Conservation (phyloP, 208 protist species). For the Trypanosoma cruzi region DNA sequence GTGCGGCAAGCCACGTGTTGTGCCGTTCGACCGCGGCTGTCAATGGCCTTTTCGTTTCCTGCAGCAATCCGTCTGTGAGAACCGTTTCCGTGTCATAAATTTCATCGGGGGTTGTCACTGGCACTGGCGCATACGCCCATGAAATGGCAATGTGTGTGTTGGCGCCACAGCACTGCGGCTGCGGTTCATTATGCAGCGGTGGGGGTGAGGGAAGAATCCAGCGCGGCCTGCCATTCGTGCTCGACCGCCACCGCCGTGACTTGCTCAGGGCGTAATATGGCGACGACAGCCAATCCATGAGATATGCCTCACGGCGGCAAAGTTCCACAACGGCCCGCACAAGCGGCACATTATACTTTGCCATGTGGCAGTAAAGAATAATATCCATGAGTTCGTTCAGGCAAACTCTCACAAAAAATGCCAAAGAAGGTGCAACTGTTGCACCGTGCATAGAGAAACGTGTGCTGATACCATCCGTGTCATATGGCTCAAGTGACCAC, state of each 20-base stretch:
- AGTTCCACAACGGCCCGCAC: constrained; percentile 16
- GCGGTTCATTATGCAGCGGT: neutral
- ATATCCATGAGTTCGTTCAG: constrained; percentile 20
- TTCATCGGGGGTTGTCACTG: neutral
- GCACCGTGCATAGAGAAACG: constrained; percentile 16
- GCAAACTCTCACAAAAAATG: constrained; percentile 4
- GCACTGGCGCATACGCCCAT: neutral
- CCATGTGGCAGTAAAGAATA: constrained; percentile 22
- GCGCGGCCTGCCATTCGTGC: neutral
- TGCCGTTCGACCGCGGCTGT: neutral
- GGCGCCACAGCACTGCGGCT: neutral
- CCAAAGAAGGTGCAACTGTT: constrained; percentile 10
- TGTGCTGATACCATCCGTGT: constrained; percentile 17
- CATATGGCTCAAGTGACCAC: constrained; percentile 23
- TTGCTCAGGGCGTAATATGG: constrained; percentile 4
- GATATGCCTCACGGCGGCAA: constrained; percentile 21
- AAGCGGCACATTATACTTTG: constrained; percentile 3
- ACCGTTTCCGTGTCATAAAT: neutral
- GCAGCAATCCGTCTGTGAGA: neutral
- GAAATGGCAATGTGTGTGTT: neutral
- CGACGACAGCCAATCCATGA: constrained; percentile 9
- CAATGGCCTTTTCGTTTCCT: neutral
- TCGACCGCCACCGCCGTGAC: neutral
- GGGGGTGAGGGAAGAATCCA: constrained; percentile 11
- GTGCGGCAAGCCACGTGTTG: neutral